Evolutionary conservation across 2,329 filamentous ascomycete genomes (phyloP).

Genomic region (Pseudocercospora crystallina): DNA sequence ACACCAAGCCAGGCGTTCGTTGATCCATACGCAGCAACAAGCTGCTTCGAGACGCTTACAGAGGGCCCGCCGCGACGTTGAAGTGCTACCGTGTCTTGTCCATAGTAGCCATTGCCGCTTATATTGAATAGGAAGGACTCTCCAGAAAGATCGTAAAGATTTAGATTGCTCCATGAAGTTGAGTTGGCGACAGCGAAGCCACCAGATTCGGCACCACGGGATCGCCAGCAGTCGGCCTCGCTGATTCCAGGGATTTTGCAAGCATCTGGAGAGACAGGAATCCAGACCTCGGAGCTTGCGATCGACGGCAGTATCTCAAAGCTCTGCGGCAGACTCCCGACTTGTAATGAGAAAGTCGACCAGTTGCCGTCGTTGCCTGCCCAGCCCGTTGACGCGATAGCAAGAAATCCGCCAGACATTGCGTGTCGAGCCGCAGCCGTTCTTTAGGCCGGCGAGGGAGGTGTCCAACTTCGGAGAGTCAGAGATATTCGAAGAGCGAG

Average conservation of each 20-base stretch:
- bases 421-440: no score
- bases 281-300: constrained; percentile 10
- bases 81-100: constrained; percentile 6
- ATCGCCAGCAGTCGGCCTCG: constrained; percentile 7
- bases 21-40: constrained; percentile 9
- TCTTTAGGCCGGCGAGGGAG: no score
- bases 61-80: no score
- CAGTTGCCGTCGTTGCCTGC: constrained; percentile 17
- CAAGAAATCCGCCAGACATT: no score
- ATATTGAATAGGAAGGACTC: constrained; percentile 7
- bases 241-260: constrained; percentile 5
- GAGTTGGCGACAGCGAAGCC: constrained; percentile 35
- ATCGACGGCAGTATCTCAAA: constrained; percentile 12
- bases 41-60: constrained; percentile 4
- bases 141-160: constrained; percentile 9
- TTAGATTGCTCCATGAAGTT: constrained; percentile 11
- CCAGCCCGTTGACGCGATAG: constrained; percentile 6
- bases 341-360: constrained; percentile 13
- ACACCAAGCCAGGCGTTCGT: constrained; percentile 11
- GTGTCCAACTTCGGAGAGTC: no score
- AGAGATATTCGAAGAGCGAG: no score
- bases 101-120: constrained; percentile 10
- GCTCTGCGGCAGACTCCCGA: constrained; percentile 14
- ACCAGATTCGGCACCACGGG: constrained; percentile 17
- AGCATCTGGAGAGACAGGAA: constrained; percentile 9